Evolutionary conservation across 345 rosid species (phyloP), one percentile per base, ranked within the genome.

Genomic region (Eucalyptus melliodora): DNA sequence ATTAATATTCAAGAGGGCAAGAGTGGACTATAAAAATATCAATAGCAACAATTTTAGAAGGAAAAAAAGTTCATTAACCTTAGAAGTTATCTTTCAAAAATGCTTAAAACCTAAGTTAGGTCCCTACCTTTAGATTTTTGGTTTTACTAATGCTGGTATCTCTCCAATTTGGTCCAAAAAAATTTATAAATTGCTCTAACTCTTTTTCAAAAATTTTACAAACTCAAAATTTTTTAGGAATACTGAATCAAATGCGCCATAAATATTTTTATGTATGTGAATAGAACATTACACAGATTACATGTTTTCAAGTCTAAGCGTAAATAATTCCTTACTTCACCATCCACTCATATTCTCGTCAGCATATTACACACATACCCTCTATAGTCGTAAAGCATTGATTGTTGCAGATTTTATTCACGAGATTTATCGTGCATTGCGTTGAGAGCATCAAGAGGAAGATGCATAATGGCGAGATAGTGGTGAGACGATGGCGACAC

Each of bases 181-280:
- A 16, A 2, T 9, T 69, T 69, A 69, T 11, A 37, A 31, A 67
- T 31, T 10, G 3, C 42, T 2, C 3, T 16, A 69, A 69, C 13
- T 34, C 19, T 34, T 34, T 56, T 1, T 27, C 4, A 3, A 72
- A 21, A 72, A 37, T 24, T 72, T 19, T 37, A 37, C 0, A 72
- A 0, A 13, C 4, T 19, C 8, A 3, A 72, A 37, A 3, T 6
- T 5, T 6, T 23, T 19, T 37, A 2, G 24, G 2, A 37, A 37
- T 6, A 3, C 9, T 10, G 0, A 37, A 72, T 37, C 8, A 37
- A 37, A 21, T 2, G 0, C 3, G 2, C 9, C 27, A 37, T 72
- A 72, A 72, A 19, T 6, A 72, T 2, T 6, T 37, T 10, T 37
- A 3, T 11, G 26, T n/a, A 15, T n/a, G 11, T 65, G 21, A 15